Conservation (phyloP, 2,329 filamentous ascomycete genomes). For the Diaporthe citri region DNA sequence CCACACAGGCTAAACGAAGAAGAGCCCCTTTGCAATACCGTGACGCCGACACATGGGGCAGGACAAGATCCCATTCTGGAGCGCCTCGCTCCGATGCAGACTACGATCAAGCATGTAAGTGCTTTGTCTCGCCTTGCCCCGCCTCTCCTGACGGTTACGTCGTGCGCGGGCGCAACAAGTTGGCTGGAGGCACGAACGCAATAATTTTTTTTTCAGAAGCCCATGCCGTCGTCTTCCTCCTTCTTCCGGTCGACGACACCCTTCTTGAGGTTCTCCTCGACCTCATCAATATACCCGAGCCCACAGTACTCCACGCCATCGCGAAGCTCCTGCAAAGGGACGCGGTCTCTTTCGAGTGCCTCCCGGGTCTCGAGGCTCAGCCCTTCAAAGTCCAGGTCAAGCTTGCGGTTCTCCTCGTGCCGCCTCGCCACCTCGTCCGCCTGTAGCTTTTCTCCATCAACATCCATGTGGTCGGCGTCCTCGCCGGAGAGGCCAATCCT, state of each 20-base stretch:
- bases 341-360: slow-evolving; percentile 38
- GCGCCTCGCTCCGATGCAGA: not conserved
- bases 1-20: not conserved
- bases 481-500: not conserved
- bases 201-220: slow-evolving; percentile 14
- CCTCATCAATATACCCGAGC: slow-evolving; percentile 35
- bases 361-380: slow-evolving; percentile 38
- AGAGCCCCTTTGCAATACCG: not conserved
- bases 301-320: slow-evolving; percentile 31
- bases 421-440: slow-evolving; percentile 5
- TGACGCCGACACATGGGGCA: not conserved
- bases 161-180: not conserved
- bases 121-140: too few relatives aligned
- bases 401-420: slow-evolving; percentile 35
- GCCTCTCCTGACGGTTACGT: not conserved
- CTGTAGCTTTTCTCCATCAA: not conserved
- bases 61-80: not conserved
- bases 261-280: slow-evolving; percentile 27
- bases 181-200: not conserved
- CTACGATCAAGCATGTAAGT: not conserved
- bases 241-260: slow-evolving; percentile 24
- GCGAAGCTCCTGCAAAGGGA: slow-evolving; percentile 20
- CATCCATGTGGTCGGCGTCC: not conserved
- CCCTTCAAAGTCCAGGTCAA: slow-evolving; percentile 41
- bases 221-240: slow-evolving; percentile 39